phyloP scores from a whole-genome alignment of 2,329 filamentous ascomycete genomes.

The Microdochium trichocladiopsis region DNA sequence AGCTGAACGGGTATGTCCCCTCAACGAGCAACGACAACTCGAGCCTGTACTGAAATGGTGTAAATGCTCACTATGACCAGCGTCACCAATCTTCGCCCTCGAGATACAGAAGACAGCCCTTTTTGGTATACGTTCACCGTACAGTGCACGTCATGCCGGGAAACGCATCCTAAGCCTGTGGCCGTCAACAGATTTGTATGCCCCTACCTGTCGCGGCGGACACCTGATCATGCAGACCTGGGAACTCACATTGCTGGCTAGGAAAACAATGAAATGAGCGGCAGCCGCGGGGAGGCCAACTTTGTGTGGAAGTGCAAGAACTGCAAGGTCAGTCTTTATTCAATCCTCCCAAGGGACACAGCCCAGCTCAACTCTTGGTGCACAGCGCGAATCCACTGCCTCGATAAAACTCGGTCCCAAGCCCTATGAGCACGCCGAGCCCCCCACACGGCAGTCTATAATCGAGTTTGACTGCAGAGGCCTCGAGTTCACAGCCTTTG shows the following conservation, averaged over 20 bases:
- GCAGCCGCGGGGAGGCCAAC: slow-evolving; percentile 91
- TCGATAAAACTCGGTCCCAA: slow-evolving; percentile 70
- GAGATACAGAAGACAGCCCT: slow-evolving; percentile 71
- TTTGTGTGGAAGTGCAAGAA: slow-evolving; percentile 99
- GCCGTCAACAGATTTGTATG: slow-evolving; percentile 83
- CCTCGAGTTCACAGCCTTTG: slow-evolving; percentile 86
- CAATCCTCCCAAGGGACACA: neutral
- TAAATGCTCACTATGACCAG: slow-evolving; percentile 49
- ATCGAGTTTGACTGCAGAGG: slow-evolving; percentile 92
- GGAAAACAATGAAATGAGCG: slow-evolving; percentile 87
- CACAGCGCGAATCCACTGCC: slow-evolving; percentile 75
- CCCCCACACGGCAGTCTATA: slow-evolving; percentile 69
- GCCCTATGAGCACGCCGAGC: slow-evolving; percentile 64
- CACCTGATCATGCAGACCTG: neutral
- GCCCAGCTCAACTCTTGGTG: neutral
- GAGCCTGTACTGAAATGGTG: slow-evolving; percentile 1
- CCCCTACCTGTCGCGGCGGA: neutral
- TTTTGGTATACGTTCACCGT: slow-evolving; percentile 99
- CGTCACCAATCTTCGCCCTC: slow-evolving; percentile 81
- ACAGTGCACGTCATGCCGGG: slow-evolving; percentile 94
- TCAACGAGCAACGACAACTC: neutral
- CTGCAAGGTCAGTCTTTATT: slow-evolving; percentile 64
- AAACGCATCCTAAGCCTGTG: slow-evolving; percentile 81
- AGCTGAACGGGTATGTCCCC: slow-evolving; percentile 57
- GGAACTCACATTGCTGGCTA: slow-evolving; percentile 28